Evolutionary conservation across 208 protist species (phyloP).

Genomic region (Wallacemonas sp.): DNA sequence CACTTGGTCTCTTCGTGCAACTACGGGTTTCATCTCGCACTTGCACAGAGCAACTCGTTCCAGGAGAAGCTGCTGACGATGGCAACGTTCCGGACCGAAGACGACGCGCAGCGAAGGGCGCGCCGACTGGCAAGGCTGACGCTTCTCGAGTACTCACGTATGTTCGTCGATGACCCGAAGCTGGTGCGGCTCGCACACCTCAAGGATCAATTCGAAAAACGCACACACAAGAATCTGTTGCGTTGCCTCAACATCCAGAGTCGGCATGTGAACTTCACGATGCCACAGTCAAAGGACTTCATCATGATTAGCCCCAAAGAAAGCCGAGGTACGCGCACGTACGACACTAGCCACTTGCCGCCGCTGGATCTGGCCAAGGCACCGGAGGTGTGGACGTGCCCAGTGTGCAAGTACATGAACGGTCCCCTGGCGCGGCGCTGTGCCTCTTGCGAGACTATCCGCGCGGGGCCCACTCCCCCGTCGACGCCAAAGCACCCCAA

Average conservation of each 20-base stretch:
- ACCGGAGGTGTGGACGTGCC: conserved; percentile 69
- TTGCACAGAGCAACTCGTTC: conserved; percentile 44
- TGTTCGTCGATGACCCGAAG: conserved; percentile 73
- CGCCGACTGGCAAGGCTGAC: conserved; percentile 71
- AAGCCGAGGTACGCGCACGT: conserved; percentile 14
- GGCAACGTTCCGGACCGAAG: conserved; percentile 46
- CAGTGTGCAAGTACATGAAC: conserved; percentile 76
- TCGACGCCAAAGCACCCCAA: neutral
- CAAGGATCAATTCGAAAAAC: conserved; percentile 50
- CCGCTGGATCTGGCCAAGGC: conserved; percentile 24
- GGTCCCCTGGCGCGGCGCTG: conserved; percentile 42
- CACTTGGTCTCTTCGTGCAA: conserved; percentile 70
- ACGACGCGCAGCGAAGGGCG: conserved; percentile 39
- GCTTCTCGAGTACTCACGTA: conserved; percentile 84
- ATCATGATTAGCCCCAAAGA: conserved; percentile 66
- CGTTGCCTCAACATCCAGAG: conserved; percentile 78
- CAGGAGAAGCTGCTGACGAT: conserved; percentile 69
- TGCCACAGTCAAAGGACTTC: conserved; percentile 54
- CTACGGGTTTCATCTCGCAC: conserved; percentile 68
- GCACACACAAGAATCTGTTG: conserved; percentile 67
- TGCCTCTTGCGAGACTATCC: conserved; percentile 56
- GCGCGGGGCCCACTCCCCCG: conserved; percentile 6
- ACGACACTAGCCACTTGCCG: conserved; percentile 4
- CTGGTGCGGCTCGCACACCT: conserved; percentile 56
- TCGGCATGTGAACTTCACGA: conserved; percentile 53